Base-by-base conservation (phyloP, 768 basidiomycete genomes). In the Tulasnella sp. region DNA sequence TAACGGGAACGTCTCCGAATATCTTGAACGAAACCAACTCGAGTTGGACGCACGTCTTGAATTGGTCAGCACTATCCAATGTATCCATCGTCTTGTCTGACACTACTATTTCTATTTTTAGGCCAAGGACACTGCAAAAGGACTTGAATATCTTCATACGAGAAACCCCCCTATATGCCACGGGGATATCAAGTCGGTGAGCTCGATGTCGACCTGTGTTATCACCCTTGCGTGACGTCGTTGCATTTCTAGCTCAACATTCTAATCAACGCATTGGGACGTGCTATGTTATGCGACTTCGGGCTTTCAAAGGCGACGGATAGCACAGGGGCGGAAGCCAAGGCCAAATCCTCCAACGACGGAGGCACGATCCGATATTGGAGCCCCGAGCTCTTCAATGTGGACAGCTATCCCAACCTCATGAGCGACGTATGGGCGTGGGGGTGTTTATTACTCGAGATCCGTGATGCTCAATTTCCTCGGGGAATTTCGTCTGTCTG, bases 341-440 rank as follows among this genome's bases (percentile, higher is more conserved):
- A n/a, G 34, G n/a, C 32, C 50, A 23, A 35, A 31, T 9, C 32
- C 32, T 9, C 23, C 37, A 36, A 39, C 50, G 6, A 52, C 50
- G 34, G 36, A 19, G 50, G 50, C 7, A 35, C 50, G 2, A n/a
- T 17, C 25, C 34, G 50, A 6, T 52, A 39, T 19, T 31, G 29
- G 32, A 34, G 29, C 12, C 50, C 50, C 4, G 50, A 52, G 23
- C 36, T 52, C 32, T 36, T 52, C 19, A 36, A 31, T n/a, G 35
- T 19, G 21, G 34, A 35, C 15, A 32, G 46, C 23, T 14, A 29
- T 17, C 27, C 46, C 29, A 31, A 25, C 9, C 50, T 52, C 36
- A 23, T 23, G 32, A 52, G 50, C 23, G 50, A 52, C 32, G 23
- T 52, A 17, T 52, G 50, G 50, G 50, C 50, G 5, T 52, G 50